A percentile compares a stretch with the other conserved stretches of the same genome.
phyloP scores from a whole-genome alignment of 1,139 yeast genomes.

The Yamadazyma triangularis region DNA sequence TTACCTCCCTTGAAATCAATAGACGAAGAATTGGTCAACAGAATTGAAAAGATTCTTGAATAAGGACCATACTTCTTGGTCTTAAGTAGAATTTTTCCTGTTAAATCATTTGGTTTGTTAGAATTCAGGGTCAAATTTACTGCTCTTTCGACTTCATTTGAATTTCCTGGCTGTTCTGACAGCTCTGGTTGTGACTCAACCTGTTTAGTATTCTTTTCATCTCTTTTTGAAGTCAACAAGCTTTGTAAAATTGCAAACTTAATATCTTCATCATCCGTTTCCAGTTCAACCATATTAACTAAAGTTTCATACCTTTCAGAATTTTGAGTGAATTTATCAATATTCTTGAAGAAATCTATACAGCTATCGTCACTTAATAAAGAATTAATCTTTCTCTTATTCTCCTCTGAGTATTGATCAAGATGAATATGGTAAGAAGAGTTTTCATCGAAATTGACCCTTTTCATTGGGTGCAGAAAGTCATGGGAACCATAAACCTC shows the following conservation, averaged over 20 bases:
- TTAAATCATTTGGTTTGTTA: neutral
- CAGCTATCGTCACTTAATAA: slow-evolving; percentile 15
- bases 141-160: neutral
- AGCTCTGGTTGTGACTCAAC: slow-evolving; percentile 2
- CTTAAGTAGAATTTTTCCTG: slow-evolving; percentile 1
- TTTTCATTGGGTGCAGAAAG: slow-evolving; percentile 29
- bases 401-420: slow-evolving; percentile 17
- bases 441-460: slow-evolving; percentile 18
- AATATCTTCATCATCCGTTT: slow-evolving; percentile 17
- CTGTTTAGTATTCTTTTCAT: slow-evolving; percentile 2
- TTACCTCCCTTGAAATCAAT: slow-evolving; percentile 26
- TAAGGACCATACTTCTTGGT: slow-evolving; percentile 17
- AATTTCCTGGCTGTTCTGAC: too few species aligned
- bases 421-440: slow-evolving; percentile 25
- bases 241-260: slow-evolving; percentile 20
- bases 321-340: slow-evolving; percentile 18
- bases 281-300: slow-evolving; percentile 9
- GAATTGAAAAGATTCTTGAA: slow-evolving; percentile 23
- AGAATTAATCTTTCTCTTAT: slow-evolving; percentile 16
- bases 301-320: slow-evolving; percentile 25
- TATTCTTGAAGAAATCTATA: slow-evolving; percentile 17
- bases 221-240: slow-evolving; percentile 10
- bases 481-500: slow-evolving; percentile 15
- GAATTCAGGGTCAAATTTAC: neutral
- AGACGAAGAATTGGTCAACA: slow-evolving; percentile 23